A percentile compares a stretch with the other conserved stretches of the same genome.
These are phyloP conservation scores for Polychytrium aggregatum DNA, from an alignment of 192 early-diverging fungal species.

Conservation along the genomic window DNA sequence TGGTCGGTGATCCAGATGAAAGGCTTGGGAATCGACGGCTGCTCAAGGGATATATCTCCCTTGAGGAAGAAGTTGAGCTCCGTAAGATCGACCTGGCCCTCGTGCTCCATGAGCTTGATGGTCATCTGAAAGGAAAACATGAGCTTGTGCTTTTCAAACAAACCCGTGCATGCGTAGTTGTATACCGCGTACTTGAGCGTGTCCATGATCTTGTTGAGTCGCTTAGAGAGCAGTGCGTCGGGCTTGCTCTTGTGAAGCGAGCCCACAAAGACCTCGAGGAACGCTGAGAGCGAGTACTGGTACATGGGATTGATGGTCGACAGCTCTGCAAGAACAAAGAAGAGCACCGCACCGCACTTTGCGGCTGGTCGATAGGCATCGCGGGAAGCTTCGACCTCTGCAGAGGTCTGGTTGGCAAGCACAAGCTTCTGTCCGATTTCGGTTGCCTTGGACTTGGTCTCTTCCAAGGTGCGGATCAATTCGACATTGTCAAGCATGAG, in stretches of 20 bases:
- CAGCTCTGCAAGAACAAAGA: constrained; percentile 47
- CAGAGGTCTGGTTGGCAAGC: constrained; percentile 49
- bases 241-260: constrained; percentile 46
- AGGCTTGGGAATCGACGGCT: constrained; percentile 34
- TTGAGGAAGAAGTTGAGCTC: constrained; percentile 55
- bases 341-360: constrained; percentile 47
- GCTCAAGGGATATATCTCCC: constrained; percentile 48
- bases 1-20: constrained; percentile 44
- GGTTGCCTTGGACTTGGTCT: constrained; percentile 49
- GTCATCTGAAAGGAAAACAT: constrained; percentile 59
- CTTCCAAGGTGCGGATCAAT: constrained; percentile 45
- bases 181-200: constrained; percentile 51
- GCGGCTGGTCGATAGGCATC: constrained; percentile 46
- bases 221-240: constrained; percentile 37
- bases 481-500: constrained; percentile 53
- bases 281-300: constrained; percentile 43
- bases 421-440: constrained; percentile 49
- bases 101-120: constrained; percentile 46
- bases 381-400: constrained; percentile 46
- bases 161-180: constrained; percentile 50
- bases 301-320: constrained; percentile 57
- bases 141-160: constrained; percentile 52
- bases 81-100: constrained; percentile 33
- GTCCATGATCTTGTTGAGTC: constrained; percentile 42
- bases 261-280: constrained; percentile 41